Conservation (phyloP, 441 rosid species). For the Euphorbia celastroides region DNA sequence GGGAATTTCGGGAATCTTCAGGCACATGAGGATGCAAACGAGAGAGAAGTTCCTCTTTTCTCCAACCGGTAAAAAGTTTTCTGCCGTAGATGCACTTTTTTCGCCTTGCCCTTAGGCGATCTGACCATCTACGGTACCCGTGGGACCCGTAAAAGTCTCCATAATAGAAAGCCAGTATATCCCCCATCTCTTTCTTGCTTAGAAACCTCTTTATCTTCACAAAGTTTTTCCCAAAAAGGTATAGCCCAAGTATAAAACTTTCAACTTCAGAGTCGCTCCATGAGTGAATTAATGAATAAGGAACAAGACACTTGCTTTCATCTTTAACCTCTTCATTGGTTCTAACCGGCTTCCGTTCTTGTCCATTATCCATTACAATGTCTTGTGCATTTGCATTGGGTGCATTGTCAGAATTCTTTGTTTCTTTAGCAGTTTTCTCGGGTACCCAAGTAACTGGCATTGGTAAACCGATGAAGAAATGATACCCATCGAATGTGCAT, state of each 20-base stretch:
- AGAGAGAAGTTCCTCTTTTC: conserved; percentile 54
- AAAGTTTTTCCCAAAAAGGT: conserved; percentile 65
- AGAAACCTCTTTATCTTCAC: conserved; percentile 44
- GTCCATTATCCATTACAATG: conserved; percentile 18
- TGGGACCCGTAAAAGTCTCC: conserved; percentile 57
- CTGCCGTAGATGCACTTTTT: conserved; percentile 44
- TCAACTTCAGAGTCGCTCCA: conserved; percentile 54
- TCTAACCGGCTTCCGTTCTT: conserved; percentile 22
- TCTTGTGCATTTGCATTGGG: conserved; percentile 27
- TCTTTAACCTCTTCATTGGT: conserved; percentile 12
- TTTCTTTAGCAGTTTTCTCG: conserved; percentile 14
- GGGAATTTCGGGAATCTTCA: conserved; percentile 31
- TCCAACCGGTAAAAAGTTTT: conserved; percentile 68
- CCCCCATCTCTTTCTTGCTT: conserved; percentile 53
- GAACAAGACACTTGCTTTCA: conserved; percentile 33
- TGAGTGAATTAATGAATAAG: conserved; percentile 28
- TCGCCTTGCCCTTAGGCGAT: conserved; percentile 40
- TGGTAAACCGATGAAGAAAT: conserved; percentile 45
- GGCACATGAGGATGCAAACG: conserved; percentile 48
- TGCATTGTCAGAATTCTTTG: conserved; percentile 19
- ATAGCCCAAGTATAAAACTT: conserved; percentile 61
- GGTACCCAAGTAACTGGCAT: conserved; percentile 41
- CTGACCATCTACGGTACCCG: conserved; percentile 50
- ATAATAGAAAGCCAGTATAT: conserved; percentile 57
- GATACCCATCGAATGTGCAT: conserved; percentile 24